Base-by-base conservation (phyloP, 345 rosid genomes). In the Luvunga scandens region DNA sequence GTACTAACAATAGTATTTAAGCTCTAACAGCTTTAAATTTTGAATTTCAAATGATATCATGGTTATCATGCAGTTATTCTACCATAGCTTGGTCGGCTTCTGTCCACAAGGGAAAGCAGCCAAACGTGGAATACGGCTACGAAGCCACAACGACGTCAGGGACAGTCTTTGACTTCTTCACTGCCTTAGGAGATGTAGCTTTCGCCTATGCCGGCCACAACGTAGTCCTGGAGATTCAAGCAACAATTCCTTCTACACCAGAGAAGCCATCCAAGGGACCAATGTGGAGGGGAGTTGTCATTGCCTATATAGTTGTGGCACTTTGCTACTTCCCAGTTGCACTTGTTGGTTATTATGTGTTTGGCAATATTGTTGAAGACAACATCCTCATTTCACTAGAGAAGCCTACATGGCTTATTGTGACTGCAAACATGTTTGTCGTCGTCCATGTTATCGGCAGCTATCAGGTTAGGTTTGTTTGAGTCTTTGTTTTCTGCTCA, bases 251-350 rank as follows among this genome's bases (percentile, higher is more conserved):
- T 30, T 93, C 98, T 22, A 87, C 95, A 1, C 93, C 91, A 6
- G 98, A 88, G 82, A 93, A 88, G 82, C 93, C 94, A 5, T 93
- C 98, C 9, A 93, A 92, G 84, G 92, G 91, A 7, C 93, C 98
- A 0, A 93, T 93, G 98, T 90, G 94, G 97, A 90, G 27, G 82
- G 98, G 98, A 75, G 97, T 93, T 42, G 4, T 90, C 39, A 75
- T 90, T 0, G 98, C 97, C 48, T 93, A 93, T 64, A 82, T 91
- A 7, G 88, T 91, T 25, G 95, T 91, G 36, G 98, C 90, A 5
- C 71, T 91, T 14, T 90, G 97, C 87, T 93, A 93, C 80, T 93
- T 92, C 56, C 98, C 97, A 1, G 98, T 93, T 61, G 94, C 97
- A 69, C 80, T 93, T 0, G 66, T 89, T 13, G 98, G 98, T 2